phyloP scores from a whole-genome alignment of 768 basidiomycete genomes.

The Pleurotus citrinopileatus region DNA sequence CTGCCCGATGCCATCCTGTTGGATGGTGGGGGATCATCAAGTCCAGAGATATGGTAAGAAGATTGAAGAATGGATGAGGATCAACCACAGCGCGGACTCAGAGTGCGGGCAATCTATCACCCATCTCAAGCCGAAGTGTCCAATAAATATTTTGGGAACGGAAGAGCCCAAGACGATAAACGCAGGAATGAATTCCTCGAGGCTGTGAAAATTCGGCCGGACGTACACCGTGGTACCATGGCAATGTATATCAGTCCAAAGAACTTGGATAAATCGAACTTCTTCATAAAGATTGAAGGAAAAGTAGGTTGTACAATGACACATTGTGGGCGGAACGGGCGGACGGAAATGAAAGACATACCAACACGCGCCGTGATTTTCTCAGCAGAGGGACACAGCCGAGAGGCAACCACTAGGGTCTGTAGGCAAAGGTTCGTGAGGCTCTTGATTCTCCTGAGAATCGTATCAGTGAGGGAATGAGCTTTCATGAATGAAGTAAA shows the following conservation, averaged over 20 bases:
- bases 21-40: too few species aligned
- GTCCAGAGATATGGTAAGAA: not conserved
- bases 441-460: too few species aligned
- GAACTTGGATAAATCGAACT: not conserved
- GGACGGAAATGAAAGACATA: not conserved
- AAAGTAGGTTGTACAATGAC: not conserved
- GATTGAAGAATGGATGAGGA: not conserved
- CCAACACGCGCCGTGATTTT: not conserved
- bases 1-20: not conserved
- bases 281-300: not conserved
- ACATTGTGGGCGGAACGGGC: not conserved
- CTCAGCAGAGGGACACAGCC: not conserved
- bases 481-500: too few species aligned
- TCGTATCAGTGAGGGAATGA: too few species aligned
- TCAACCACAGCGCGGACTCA: not conserved
- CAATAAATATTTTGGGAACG: not conserved
- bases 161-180: not conserved
- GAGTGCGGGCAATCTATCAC: not conserved
- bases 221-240: constrained; percentile 5
- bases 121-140: not conserved
- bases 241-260: not conserved
- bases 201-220: not conserved
- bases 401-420: too few species aligned
- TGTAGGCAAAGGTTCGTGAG: too few species aligned
- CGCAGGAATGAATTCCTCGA: not conserved